Evolutionary conservation across 2,329 filamentous ascomycete species (phyloP), one percentile per base, ranked within the genome.

Genomic region (Escovopsis weberi): DNA sequence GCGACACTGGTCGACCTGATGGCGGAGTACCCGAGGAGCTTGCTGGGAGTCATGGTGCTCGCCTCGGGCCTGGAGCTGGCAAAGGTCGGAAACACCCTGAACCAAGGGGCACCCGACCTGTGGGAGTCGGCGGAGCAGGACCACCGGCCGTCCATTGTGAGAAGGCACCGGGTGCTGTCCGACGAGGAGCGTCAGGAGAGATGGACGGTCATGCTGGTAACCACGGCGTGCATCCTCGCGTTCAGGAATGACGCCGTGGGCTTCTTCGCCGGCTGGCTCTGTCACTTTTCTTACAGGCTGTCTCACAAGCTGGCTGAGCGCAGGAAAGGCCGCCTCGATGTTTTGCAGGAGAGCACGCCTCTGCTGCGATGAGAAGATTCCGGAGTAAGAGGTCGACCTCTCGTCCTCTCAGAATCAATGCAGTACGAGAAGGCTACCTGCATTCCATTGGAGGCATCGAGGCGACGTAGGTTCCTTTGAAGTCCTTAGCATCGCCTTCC

Each of bases 171-270:
- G 18, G 64, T 69, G 7, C 58, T 83, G 2, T 75, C 71, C 1
- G 80, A 86, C 12, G 66, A 75, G 41, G 84, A 91, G 60, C 72
- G 78, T 38, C 73, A 72, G 43, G 77, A 85, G 58, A 71, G 87
- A 44, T 94, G 85, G 83, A 84, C 78, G 19, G 80, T 94, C 0
- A 93, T 95, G 87, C 70, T 94, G 45, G 80, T 88, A 47, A 96
- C 89, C 0, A 78, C 85, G 8, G 87, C 84, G 0, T 74, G 82
- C 3, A 72, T 94, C 42, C 61, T 96, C 40, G 86, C 85, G 0
- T 94, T 94, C 54, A 82, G 78, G 59, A 96, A 95, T 55, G 88
- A 94, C 61, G 87, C 81, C 0, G 74, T 94, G 6, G 89, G 89
- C 0, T 94, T 95, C 53, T 46, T 83, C 12, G 85, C 82, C 0